Evolutionary conservation across 371 early-diverging fungal genomes (phyloP), one percentile per base, ranked within the genome.

Genomic region (Mucor irregularis): DNA sequence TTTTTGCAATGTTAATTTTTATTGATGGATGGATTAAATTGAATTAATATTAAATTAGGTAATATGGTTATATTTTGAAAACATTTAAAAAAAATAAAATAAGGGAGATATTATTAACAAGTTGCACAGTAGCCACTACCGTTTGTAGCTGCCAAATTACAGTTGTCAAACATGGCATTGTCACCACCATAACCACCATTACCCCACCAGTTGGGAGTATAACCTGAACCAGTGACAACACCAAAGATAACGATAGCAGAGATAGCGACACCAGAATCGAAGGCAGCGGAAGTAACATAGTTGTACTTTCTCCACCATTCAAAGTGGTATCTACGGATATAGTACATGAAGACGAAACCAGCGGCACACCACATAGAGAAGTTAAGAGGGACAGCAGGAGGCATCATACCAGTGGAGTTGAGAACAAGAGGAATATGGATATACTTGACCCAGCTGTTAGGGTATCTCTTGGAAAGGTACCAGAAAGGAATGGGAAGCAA

Each of bases 271-370:
- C 89, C 91, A n/a, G 87, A 83, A 58, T 90, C 90, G 43, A 90
- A 66, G 2, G 86, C 90, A 5, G 90, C 90, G 6, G 90, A 88
- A 6, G 90, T 73, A 11, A 89, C 77, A 58, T 88, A 90, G 64
- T 84, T 87, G 64, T 88, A 89, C 28, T 84, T 73, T 37, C 69
- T 55, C 81, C 88, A 91, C 90, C 90, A 90, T 1, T 74, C 70
- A 26, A 70, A 56, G 6, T 66, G 66, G 49, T 85, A 81, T 49
- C 71, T 69, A 56, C 78, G 80, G 9, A 85, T 31, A 26, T 67
- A 71, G 62, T 61, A 87, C 74, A 87, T 85, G 61, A 87, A 89
- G 13, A 89, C 33, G 61, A 87, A 83, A 46, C 86, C 86, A 14
- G 77, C 61, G 19, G 63, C 52, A 48, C 82, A 85, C 88, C 89